Evolutionary conservation across 2,329 filamentous ascomycete species (phyloP), one percentile per base, ranked within the genome.

Genomic region (Pestalotiopsis sp.): DNA sequence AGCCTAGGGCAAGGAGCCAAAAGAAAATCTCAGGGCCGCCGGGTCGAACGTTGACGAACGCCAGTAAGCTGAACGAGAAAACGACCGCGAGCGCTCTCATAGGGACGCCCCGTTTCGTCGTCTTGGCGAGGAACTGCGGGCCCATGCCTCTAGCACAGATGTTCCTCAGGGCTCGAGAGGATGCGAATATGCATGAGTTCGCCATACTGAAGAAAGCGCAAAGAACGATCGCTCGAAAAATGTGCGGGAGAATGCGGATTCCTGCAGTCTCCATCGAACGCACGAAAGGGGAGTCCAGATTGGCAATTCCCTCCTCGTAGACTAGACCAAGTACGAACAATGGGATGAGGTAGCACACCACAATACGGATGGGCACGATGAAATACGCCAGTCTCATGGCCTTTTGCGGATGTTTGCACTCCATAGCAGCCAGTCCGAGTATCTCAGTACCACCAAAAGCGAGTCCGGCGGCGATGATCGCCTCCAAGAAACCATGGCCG

Each of bases 1-100:
- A 82, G 55, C 81, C 81, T 7, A 86, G 74, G 62, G 83, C 82
- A 60, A 82, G 77, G 64, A 85, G 77, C 82, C 83, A 85, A 52
- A 78, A 73, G 72, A 85, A 85, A 56, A 84, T 78, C 9, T 72
- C 73, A 13, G 75, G 75, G 3, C 81, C 79, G 30, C 76, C 72
- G 5, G 72, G 75, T 1, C 78, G 78, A 38, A 78, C 75, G 62
- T 78, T 81, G 75, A 85, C 75, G 70, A 83, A 84, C 2, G 83
- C 80, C 30, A 86, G 72, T 4, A 82, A 74, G 13, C 81, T 81
- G 63, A 84, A 74, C 7, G 73, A 65, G 10, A 81, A 78, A 39
- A 82, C 80, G 57, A 83, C 69, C 2, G 74, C 62, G 38, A 83
- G 78, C 60, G 80, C 80, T 68, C 78, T 79, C 39, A 82, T 77